phyloP scores from a whole-genome alignment of 305 asterid genomes.

The Coffea humblotiana region DNA sequence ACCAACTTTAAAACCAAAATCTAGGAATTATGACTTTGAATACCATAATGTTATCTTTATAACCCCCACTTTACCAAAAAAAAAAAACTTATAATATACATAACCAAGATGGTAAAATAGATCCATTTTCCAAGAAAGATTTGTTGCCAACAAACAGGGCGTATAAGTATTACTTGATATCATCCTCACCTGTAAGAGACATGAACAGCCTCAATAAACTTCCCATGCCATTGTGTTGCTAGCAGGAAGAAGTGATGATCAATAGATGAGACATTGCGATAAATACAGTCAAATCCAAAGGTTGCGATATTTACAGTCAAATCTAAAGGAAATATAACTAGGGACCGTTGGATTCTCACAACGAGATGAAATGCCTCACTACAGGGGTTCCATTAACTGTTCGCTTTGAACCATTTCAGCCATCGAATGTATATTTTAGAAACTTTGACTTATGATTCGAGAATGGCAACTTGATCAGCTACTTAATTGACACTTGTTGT shows the following conservation, averaged over 20 bases:
- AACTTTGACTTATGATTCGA: background rate
- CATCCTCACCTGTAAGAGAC: background rate
- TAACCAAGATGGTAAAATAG: background rate
- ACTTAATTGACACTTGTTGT: background rate
- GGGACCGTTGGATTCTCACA: background rate
- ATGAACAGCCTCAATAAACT: background rate
- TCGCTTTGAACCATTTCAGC: background rate
- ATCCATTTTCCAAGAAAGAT: background rate
- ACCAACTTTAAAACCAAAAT: background rate
- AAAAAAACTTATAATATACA: background rate
- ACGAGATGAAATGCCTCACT: background rate
- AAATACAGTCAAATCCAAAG: background rate
- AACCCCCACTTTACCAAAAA: background rate
- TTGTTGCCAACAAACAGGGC: background rate
- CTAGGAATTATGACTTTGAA: too few species aligned
- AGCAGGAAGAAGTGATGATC: background rate
- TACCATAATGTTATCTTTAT: background rate
- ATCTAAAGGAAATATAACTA: background rate
- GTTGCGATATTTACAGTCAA: background rate
- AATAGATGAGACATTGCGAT: background rate
- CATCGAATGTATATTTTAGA: background rate
- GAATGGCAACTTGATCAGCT: background rate
- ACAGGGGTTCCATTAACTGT: background rate
- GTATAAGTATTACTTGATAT: background rate
- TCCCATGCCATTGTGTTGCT: background rate